Evolutionary conservation across 2,329 filamentous ascomycete genomes (phyloP).

Genomic region (Tolypocladium pustulatum): DNA sequence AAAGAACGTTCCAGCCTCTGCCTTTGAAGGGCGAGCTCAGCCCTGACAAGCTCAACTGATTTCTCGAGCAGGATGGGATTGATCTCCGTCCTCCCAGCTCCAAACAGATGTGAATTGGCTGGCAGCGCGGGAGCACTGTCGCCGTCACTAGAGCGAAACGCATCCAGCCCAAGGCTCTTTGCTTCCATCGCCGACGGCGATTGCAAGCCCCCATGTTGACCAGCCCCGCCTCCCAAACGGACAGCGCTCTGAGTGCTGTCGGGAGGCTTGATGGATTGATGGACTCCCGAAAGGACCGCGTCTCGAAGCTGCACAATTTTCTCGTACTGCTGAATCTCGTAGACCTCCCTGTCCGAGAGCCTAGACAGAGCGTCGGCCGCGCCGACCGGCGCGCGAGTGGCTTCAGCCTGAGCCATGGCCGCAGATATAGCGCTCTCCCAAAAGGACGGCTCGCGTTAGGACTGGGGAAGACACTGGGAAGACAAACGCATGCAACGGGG

Average conservation of each 20-base stretch:
- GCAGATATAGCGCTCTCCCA: conserved; percentile 6
- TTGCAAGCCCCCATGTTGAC: background rate
- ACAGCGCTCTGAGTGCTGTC: conserved; percentile 21
- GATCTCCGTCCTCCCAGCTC: conserved; percentile 53
- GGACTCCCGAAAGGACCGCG: conserved; percentile 66
- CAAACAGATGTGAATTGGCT: conserved; percentile 20
- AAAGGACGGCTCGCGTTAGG: background rate
- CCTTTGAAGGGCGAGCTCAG: conserved; percentile 70
- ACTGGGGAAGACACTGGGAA: background rate
- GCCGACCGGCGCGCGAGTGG: conserved; percentile 6
- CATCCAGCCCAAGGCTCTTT: background rate
- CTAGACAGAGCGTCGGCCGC: conserved; percentile 11
- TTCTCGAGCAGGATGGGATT: conserved; percentile 79
- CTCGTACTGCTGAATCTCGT: conserved; percentile 60
- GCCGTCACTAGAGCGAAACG: background rate
- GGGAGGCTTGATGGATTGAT: conserved; percentile 51
- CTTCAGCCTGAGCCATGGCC: conserved; percentile 16
- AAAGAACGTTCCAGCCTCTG: conserved; percentile 70
- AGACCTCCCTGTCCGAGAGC: conserved; percentile 35
- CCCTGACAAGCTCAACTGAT: conserved; percentile 72
- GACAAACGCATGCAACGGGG: background rate
- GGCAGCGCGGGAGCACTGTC: background rate
- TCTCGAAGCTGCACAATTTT: conserved; percentile 76
- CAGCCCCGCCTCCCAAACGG: conserved; percentile 7
- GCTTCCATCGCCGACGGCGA: background rate